Conservation (phyloP, 2,329 filamentous ascomycete genomes). For the Endoconidiophora polonica region DNA sequence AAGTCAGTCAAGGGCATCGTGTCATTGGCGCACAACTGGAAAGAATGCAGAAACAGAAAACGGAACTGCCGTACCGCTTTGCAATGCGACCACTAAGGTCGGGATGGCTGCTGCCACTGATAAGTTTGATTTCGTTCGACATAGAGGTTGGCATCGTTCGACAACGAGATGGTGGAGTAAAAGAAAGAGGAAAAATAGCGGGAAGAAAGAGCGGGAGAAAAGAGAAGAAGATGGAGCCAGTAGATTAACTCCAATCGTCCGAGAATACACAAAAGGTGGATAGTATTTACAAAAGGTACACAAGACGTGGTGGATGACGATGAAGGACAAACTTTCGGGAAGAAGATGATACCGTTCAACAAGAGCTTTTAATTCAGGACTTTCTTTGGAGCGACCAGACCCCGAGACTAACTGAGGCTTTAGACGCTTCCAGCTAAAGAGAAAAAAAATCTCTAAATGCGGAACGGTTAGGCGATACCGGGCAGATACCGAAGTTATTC, state of each 20-base stretch:
- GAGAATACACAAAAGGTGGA: neutral
- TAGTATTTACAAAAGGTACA: neutral
- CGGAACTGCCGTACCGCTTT: conserved; percentile 22
- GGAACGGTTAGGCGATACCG: neutral
- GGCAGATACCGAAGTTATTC: neutral
- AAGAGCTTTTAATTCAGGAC: neutral
- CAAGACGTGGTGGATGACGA: neutral
- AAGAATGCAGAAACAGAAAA: neutral
- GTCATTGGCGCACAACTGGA: neutral
- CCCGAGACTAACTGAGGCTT: neutral
- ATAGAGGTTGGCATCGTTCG: conserved; percentile 19
- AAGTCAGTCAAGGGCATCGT: conserved; percentile 4
- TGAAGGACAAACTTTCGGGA: too few relatives aligned
- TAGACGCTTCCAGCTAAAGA: neutral
- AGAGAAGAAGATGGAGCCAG: neutral
- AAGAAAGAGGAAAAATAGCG: neutral
- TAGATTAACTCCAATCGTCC: neutral
- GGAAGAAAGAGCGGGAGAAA: neutral
- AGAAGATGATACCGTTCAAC: too few relatives aligned
- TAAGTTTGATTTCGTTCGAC: conserved; percentile 37
- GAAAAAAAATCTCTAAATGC: neutral
- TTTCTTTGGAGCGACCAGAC: neutral
- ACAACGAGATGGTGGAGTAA: neutral
- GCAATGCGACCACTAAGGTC: conserved; percentile 31
- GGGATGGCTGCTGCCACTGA: conserved; percentile 32